These are phyloP conservation scores for Oenanthe javanica DNA, from an alignment of 140 eudicot genomes.

Conservation along the genomic window DNA sequence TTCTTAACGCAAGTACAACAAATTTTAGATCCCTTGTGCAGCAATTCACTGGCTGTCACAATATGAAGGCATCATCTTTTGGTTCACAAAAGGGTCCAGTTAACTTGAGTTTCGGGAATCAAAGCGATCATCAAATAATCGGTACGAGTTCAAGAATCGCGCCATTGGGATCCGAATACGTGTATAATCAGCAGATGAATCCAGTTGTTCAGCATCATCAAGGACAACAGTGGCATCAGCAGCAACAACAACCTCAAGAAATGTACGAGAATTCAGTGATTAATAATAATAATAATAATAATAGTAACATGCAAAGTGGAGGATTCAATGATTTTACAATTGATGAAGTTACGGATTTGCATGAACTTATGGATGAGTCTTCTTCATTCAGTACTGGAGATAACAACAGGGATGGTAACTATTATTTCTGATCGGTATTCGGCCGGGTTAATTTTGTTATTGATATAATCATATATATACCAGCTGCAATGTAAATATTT, in stretches of 20 bases:
- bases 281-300: not conserved
- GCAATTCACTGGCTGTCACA: slow-evolving; percentile 54
- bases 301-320: not conserved
- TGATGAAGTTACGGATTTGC: not conserved
- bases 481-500: slow-evolving; percentile 9
- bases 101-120: slow-evolving; percentile 10
- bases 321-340: slow-evolving; percentile 6
- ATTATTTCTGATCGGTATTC: not conserved
- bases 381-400: not conserved
- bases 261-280: not conserved
- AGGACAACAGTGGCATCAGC: not conserved
- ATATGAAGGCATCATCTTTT: not conserved
- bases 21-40: slow-evolving; percentile 74
- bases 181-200: not conserved
- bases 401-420: not conserved
- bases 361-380: slow-evolving; percentile 11
- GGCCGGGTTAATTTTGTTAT: not conserved
- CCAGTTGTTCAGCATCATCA: not conserved
- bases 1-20: slow-evolving; percentile 47
- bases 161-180: not conserved
- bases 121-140: not conserved
- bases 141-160: slow-evolving; percentile 9
- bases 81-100: slow-evolving; percentile 7
- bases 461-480: not conserved
- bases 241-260: not conserved